Base-by-base conservation (phyloP, 83 land plant species). In the Thuja plicata region DNA sequence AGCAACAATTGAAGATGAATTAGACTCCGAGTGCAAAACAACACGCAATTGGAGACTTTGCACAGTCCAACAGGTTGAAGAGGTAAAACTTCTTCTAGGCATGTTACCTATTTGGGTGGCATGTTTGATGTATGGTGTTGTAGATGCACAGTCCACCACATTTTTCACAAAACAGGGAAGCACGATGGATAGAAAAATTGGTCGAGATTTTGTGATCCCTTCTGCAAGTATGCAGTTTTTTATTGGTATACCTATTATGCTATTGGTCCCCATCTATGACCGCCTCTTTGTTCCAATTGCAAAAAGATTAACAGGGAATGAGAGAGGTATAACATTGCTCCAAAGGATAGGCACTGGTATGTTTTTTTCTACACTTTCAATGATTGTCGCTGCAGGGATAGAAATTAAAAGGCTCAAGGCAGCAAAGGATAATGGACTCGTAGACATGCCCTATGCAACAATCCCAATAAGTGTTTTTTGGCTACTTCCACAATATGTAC, bases 331-430 rank as follows among this genome's bases (percentile, higher is more conserved):
- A 34, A 86, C 95, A 3, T 84, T 89, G 87, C 91, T 95, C 27
- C 96, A 95, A 50, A 90, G 96, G 86, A 91, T 93, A 13, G 96
- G 94, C 34, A 89, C 87, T 1, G 96, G 95, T 3, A 60, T 95
- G 82, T 8, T 91, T 32, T 4, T 92, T 3, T 89, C 93, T 5
- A 19, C 87, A 1, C 3, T 90, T 8, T 83, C 92, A 43, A 91
- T 95, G 94, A 92, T 90, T 16, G 88, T 88, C 16, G 94, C 96
- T 40, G 94, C 94, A 12, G 32, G 89, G 5, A 89, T 89, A 1
- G 96, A 60, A 60, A 60, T 60, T 3, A 60, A 60, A 60, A 60
- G 66, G 66, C 21, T 60, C 66, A 60, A 60, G 24, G 27, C 66
- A 35, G 90, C 91, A 35, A 30, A 54, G 3, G 89, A 85, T 1